Evolutionary conservation across 148 eudicot species (phyloP).

Genomic region (Heliamphora exappendiculata): DNA sequence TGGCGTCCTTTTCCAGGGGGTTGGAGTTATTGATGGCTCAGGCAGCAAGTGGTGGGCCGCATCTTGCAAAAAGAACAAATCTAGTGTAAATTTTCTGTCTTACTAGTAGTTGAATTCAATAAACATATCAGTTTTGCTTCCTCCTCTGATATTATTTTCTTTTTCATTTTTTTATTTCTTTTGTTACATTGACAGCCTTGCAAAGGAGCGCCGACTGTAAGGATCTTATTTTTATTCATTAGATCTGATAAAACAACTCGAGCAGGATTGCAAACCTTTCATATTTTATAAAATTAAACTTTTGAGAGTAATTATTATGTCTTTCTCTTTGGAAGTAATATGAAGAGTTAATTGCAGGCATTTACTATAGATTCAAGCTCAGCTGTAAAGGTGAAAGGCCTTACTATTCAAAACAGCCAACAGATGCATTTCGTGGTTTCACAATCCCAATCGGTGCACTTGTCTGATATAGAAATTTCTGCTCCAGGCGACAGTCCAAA

Average conservation of each 20-base stretch:
- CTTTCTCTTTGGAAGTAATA: not conserved
- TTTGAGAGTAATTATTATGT: no score
- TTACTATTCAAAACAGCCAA: slow-evolving; percentile 81
- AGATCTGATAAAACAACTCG: not conserved
- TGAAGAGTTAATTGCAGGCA: slow-evolving; percentile 44
- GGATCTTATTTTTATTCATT: slow-evolving; percentile 13
- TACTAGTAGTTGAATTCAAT: not conserved
- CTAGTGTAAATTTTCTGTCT: slow-evolving; percentile 48
- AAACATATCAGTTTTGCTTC: not conserved
- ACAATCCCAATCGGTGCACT: slow-evolving; percentile 54
- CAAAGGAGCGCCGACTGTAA: slow-evolving; percentile 85
- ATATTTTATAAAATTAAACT: not conserved
- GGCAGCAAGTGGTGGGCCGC: slow-evolving; percentile 99
- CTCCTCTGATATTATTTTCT: slow-evolving; percentile 12
- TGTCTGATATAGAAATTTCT: slow-evolving; percentile 49
- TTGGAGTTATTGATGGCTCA: slow-evolving; percentile 90
- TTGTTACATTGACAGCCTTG: slow-evolving; percentile 60
- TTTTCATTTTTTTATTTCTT: slow-evolving; percentile 14
- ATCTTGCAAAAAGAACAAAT: slow-evolving; percentile 91
- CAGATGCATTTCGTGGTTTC: slow-evolving; percentile 89
- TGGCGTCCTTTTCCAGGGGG: slow-evolving; percentile 70
- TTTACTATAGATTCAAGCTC: slow-evolving; percentile 76
- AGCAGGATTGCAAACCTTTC: not conserved
- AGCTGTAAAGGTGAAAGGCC: slow-evolving; percentile 60
- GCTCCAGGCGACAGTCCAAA: slow-evolving; percentile 98